phyloP scores from a whole-genome alignment of 192 early-diverging fungal species.

The Diversispora eburnea region DNA sequence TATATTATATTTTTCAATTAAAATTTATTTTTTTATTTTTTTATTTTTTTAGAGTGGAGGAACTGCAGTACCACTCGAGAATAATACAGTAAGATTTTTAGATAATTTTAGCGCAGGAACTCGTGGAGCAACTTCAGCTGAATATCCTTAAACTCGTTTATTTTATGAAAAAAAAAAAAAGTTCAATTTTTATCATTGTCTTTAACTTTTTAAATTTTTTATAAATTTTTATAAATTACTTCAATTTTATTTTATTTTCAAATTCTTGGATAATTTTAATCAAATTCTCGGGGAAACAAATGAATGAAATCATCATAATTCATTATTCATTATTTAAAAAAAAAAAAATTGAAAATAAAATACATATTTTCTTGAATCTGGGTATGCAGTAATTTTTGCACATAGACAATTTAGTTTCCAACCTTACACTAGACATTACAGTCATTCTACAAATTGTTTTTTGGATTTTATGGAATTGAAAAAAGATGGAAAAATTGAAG shows the following conservation, averaged over 20 bases:
- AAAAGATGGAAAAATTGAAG: slow-evolving; percentile 55
- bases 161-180: background rate
- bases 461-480: slow-evolving; percentile 76
- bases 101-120: slow-evolving; percentile 98
- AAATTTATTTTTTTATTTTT: background rate
- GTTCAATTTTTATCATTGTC: background rate
- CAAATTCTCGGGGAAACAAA: too few species aligned
- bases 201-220: too few species aligned
- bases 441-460: slow-evolving; percentile 71
- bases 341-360: background rate
- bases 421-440: slow-evolving; percentile 90
- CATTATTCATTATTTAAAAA: background rate
- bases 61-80: slow-evolving; percentile 93
- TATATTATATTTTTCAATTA: too few species aligned
- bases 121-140: slow-evolving; percentile 92
- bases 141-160: slow-evolving; percentile 43
- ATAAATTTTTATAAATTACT: too few species aligned
- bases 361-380: slow-evolving; percentile 67
- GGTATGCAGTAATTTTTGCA: slow-evolving; percentile 96
- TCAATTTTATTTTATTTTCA: too few species aligned
- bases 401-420: slow-evolving; percentile 90
- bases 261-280: too few species aligned
- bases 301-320: too few species aligned
- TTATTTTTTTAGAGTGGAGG: slow-evolving; percentile 70
- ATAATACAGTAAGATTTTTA: slow-evolving; percentile 96